Percentiles rank a stretch among this genome's conserved stretches.
These are phyloP conservation scores for Lophium mytilinum DNA, from an alignment of 495 filamentous ascomycete genomes.

Conservation along the genomic window DNA sequence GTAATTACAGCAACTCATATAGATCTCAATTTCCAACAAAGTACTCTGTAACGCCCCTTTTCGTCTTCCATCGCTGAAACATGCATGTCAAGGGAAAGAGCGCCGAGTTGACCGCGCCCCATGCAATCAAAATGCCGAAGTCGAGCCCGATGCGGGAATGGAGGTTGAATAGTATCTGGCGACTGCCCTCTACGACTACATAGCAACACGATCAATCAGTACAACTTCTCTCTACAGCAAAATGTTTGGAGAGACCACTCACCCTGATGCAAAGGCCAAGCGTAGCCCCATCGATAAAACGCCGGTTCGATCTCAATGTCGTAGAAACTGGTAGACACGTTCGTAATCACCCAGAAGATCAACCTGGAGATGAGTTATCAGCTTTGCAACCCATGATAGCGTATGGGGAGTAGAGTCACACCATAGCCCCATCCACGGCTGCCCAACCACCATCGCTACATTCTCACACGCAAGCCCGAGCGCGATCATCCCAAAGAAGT, in stretches of 20 bases:
- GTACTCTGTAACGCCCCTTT: too few species aligned
- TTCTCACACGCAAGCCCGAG: slow-evolving; percentile 63
- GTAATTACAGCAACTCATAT: too few species aligned
- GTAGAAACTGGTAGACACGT: slow-evolving; percentile 58
- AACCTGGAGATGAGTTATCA: slow-evolving; percentile 18
- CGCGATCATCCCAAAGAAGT: slow-evolving; percentile 60
- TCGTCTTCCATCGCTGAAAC: slow-evolving; percentile 37
- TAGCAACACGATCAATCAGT: too few species aligned
- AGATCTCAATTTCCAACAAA: too few species aligned
- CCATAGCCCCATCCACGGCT: slow-evolving; percentile 61
- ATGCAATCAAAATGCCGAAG: slow-evolving; percentile 54
- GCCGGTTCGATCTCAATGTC: slow-evolving; percentile 48
- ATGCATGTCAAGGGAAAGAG: slow-evolving; percentile 56
- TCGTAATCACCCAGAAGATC: slow-evolving; percentile 69
- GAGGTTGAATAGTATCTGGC: slow-evolving; percentile 54
- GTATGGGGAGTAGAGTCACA: background rate
- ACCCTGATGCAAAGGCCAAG: slow-evolving; percentile 58
- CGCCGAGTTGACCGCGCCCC: slow-evolving; percentile 46
- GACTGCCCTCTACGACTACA: slow-evolving; percentile 52
- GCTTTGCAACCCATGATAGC: too few species aligned
- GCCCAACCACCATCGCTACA: slow-evolving; percentile 57
- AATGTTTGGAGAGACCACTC: slow-evolving; percentile 11
- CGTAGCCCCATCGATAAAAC: slow-evolving; percentile 61
- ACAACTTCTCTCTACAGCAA: too few species aligned
- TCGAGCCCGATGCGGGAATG: slow-evolving; percentile 54